Evolutionary conservation across 179 eudicot genomes (phyloP).

Genomic region (Beta lomatogona): DNA sequence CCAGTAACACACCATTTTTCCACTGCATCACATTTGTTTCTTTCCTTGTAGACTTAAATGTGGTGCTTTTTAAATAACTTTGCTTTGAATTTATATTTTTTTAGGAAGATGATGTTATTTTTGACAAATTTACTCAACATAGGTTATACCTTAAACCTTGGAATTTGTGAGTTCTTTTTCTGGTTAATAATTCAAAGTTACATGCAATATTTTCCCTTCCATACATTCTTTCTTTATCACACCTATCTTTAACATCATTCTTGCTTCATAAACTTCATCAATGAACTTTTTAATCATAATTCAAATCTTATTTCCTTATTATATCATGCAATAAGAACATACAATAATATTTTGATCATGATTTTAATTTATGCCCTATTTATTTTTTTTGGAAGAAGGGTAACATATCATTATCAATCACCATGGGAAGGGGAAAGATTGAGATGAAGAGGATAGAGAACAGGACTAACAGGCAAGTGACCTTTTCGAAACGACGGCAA

Average conservation of each 20-base stretch:
- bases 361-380: not conserved
- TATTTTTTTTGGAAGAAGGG: not conserved
- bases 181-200: conserved; percentile 13
- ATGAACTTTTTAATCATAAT: not conserved
- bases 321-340: not conserved
- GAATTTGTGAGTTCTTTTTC: conserved; percentile 30
- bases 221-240: not conserved
- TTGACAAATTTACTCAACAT: conserved; percentile 30
- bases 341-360: no score
- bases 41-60: conserved; percentile 22
- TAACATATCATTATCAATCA: not conserved
- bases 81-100: not conserved
- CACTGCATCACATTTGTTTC: conserved; percentile 20
- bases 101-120: conserved; percentile 17
- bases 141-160: conserved; percentile 29
- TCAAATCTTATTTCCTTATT: not conserved
- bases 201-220: not conserved
- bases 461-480: conserved; percentile 44
- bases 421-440: conserved; percentile 46
- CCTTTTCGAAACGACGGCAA: conserved; percentile 42
- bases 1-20: not conserved
- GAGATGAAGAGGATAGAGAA: conserved; percentile 44
- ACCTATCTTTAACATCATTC: not conserved
- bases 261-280: not conserved
- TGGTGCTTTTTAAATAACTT: conserved; percentile 17